Base-by-base conservation (phyloP, 2,329 filamentous ascomycete species). In the Fusarium lateritium region DNA sequence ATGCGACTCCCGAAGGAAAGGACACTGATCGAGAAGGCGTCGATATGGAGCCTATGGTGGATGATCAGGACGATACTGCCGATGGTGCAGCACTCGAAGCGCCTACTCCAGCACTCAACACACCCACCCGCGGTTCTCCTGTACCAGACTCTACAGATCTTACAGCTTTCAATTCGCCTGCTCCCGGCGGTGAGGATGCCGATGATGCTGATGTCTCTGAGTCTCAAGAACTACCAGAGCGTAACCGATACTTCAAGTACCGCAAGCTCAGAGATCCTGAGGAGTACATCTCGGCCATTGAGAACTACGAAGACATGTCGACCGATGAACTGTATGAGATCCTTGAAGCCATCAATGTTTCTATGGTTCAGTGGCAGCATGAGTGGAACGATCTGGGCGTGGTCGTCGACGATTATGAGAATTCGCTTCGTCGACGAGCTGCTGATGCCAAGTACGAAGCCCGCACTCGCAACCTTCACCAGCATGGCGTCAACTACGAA, bases 321-420 rank as follows among this genome's bases (percentile, higher is more conserved):
- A 81, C 79, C 1, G 78, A 78, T 6, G 83, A 86, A 17, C 76
- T 89, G 9, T 84, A 81, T 38, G 76, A 79, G 31, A 75, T 81
- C 9, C 70, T 87, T 6, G 80, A 83, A 11, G 80, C 82, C 28
- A 78, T 83, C 53, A 84, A 83, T 60, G 69, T 82, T 24, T 80
- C 81, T 5, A 71, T 89, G 51, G 75, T 79, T n/a, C 78, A 83
- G 21, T 88, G 84, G 81, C 85, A 89, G 68, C 75, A 81, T 2
- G 88, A 90, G 71, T 89, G 82, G 78, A 80, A 79, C n/a, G 78
- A 81, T 3, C 76, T 87, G 3, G 82, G 82, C 34, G 83, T 82
- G 57, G 75, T 85, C 14, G 83, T 87, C 2, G 86, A 89, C 53
- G 86, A 89, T 65, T 83, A 87, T 51, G 87, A 89, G 67, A 89